phyloP scores from a whole-genome alignment of 495 filamentous ascomycete genomes.

The Elasticomyces elasticus region DNA sequence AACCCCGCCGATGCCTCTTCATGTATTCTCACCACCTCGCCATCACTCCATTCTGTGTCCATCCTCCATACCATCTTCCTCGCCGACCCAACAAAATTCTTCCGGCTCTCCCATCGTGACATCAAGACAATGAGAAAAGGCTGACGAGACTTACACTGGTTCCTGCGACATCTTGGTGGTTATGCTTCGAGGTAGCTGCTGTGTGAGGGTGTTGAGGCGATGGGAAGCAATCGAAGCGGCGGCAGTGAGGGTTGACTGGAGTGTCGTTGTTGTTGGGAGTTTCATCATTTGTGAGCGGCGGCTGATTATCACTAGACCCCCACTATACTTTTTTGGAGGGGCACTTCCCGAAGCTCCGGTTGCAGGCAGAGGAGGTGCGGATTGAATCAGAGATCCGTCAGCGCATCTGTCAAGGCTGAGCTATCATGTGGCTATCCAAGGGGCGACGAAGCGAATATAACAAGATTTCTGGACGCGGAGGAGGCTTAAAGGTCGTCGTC shows the following conservation, averaged over 20 bases:
- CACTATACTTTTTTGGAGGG: too few relatives aligned
- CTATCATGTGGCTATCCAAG: too few relatives aligned
- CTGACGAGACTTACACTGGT: constrained; percentile 12
- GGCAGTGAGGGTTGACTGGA: not conserved
- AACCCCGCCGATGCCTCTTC: not conserved
- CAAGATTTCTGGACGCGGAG: too few relatives aligned
- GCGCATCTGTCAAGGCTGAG: too few relatives aligned
- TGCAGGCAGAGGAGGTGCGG: too few relatives aligned
- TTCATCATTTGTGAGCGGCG: not conserved
- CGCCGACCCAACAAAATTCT: constrained; percentile 7
- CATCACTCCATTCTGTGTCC: not conserved
- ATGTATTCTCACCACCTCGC: not conserved
- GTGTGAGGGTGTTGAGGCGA: constrained; percentile 2
- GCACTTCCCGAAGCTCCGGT: too few relatives aligned
- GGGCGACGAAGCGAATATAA: too few relatives aligned
- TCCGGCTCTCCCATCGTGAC: constrained; percentile 1
- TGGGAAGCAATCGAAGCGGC: not conserved
- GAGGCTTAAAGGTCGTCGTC: too few relatives aligned
- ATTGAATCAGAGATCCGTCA: too few relatives aligned
- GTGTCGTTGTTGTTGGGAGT: constrained; percentile 4
- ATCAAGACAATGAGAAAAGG: constrained; percentile 2
- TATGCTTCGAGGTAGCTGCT: constrained; percentile 2
- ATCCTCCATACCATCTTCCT: not conserved
- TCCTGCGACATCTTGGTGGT: constrained; percentile 16
- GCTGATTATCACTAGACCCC: too few relatives aligned